Conservation (phyloP, 208 protist species). For the Leishmania aethiopica region DNA sequence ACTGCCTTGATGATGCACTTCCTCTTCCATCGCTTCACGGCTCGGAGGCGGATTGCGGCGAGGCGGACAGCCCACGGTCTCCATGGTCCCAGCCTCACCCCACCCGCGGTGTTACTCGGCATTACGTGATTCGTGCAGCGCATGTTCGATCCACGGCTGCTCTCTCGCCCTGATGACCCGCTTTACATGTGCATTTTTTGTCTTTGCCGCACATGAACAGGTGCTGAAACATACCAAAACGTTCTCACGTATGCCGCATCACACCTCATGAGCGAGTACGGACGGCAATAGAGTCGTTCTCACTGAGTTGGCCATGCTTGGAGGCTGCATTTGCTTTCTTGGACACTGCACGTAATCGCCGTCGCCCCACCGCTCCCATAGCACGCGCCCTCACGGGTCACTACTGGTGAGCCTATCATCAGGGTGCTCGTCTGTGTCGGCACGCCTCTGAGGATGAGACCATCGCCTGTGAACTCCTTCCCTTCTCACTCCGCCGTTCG, state of each 20-base stretch:
- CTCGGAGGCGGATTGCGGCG: background rate
- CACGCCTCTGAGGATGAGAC: background rate
- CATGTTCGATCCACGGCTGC: background rate
- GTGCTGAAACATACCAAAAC: background rate
- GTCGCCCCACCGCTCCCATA: background rate
- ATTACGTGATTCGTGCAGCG: background rate
- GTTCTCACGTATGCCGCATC: background rate
- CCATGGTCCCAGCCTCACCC: background rate
- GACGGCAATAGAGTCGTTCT: background rate
- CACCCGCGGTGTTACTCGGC: background rate
- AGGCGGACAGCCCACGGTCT: background rate
- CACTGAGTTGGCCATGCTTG: no score
- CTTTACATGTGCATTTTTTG: no score
- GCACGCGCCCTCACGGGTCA: background rate
- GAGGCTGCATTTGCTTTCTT: background rate
- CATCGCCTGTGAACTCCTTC: background rate
- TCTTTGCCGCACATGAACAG: background rate
- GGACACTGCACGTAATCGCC: background rate
- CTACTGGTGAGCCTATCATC: background rate
- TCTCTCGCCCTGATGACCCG: background rate
- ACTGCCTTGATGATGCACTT: background rate
- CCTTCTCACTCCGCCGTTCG: background rate
- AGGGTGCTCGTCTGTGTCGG: background rate
- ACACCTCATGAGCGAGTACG: background rate
- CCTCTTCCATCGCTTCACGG: background rate